Percentiles rank a stretch among this genome's conserved stretches.
phyloP scores from a whole-genome alignment of 805 yeast genomes.

The Clavispora fructus region DNA sequence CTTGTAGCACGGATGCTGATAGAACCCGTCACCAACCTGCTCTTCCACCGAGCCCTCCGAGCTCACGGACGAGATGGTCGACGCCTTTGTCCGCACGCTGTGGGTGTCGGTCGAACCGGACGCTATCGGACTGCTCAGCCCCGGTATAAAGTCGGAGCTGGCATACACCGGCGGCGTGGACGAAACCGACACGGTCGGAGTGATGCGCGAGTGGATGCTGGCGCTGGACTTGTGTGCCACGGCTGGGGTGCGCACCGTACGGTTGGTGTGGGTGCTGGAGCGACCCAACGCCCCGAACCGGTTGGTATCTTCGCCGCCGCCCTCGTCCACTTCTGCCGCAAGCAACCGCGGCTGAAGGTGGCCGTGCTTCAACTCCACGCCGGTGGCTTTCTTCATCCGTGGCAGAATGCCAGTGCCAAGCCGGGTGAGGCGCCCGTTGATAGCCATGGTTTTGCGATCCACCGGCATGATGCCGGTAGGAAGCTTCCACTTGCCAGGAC shows the following conservation, averaged over 20 bases:
- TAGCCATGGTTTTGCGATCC: constrained; percentile 23
- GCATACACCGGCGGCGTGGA: constrained; percentile 1
- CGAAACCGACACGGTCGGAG: constrained; percentile 11
- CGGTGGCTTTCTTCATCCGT: constrained; percentile 31
- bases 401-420: constrained; percentile 4
- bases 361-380: constrained; percentile 58
- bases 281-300: constrained; percentile 12
- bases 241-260: neutral
- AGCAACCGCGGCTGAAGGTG: constrained; percentile 59
- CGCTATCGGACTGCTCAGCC: constrained; percentile 18
- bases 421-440: constrained; percentile 15
- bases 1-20: constrained; percentile 38
- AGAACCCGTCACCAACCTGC: constrained; percentile 26
- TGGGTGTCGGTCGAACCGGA: constrained; percentile 15
- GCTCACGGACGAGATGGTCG: constrained; percentile 17
- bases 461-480: constrained; percentile 53
- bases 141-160: neutral
- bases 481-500: constrained; percentile 44
- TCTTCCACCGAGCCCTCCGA: constrained; percentile 29
- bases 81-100: constrained; percentile 14
- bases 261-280: constrained; percentile 5
- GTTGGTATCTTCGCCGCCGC: constrained; percentile 6
- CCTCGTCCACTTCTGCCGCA: constrained; percentile 71
- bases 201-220: constrained; percentile 2
- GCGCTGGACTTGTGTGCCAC: neutral